Conservation (phyloP, 495 filamentous ascomycete genomes). For the Annulohypoxylon nitens region DNA sequence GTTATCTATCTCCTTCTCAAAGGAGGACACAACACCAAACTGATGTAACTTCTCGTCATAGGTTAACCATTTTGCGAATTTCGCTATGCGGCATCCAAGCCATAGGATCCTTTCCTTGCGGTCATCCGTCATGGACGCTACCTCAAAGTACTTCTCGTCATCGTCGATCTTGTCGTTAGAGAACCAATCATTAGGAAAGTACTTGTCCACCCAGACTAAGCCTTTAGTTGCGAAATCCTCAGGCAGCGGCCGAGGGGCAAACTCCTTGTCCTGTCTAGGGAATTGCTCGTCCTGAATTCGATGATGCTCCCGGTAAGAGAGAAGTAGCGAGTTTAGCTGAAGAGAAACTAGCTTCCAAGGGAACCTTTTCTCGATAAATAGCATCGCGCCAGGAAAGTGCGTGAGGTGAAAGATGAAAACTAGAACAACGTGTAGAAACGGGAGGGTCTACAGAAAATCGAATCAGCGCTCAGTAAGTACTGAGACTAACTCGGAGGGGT, state of each 20-base stretch:
- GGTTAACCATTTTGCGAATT: slow-evolving; percentile 51
- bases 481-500: background rate
- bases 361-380: slow-evolving; percentile 59
- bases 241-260: slow-evolving; percentile 71
- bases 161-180: slow-evolving; percentile 76
- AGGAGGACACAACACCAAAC: slow-evolving; percentile 51
- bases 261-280: slow-evolving; percentile 65
- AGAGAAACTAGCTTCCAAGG: slow-evolving; percentile 75
- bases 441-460: slow-evolving; percentile 60
- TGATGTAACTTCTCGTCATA: slow-evolving; percentile 50
- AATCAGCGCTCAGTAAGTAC: slow-evolving; percentile 2
- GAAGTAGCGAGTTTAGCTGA: slow-evolving; percentile 74
- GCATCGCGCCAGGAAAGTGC: slow-evolving; percentile 64
- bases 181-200: slow-evolving; percentile 81
- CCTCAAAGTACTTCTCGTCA: slow-evolving; percentile 80
- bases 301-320: slow-evolving; percentile 53
- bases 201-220: slow-evolving; percentile 74
- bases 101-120: slow-evolving; percentile 82
- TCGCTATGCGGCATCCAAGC: slow-evolving; percentile 72
- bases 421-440: slow-evolving; percentile 76
- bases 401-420: slow-evolving; percentile 75
- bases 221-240: slow-evolving; percentile 89
- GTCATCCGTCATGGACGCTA: slow-evolving; percentile 71
- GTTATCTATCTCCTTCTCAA: slow-evolving; percentile 43
- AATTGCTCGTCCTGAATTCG: slow-evolving; percentile 67